Conservation (phyloP, 108 stramenopile species). For the Nitzschia inconspicua region DNA sequence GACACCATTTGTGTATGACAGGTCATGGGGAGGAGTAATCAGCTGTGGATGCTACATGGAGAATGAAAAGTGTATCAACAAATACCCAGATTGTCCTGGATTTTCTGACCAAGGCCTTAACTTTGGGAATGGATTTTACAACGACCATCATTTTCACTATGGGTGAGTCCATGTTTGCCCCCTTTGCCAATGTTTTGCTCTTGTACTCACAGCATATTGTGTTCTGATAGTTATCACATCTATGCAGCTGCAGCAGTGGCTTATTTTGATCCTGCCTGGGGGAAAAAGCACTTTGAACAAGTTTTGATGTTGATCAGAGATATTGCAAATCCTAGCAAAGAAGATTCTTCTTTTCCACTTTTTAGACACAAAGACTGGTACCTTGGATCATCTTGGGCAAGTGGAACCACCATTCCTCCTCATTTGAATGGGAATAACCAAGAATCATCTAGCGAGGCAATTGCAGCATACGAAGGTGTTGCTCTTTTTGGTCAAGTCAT, state of each 20-base stretch:
- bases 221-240: constrained; percentile 60
- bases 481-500: constrained; percentile 86
- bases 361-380: constrained; percentile 89
- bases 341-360: constrained; percentile 80
- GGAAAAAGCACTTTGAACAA: constrained; percentile 66
- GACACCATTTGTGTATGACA: constrained; percentile 85
- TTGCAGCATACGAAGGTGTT: constrained; percentile 90
- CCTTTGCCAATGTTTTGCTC: constrained; percentile 15
- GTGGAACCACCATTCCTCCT: constrained; percentile 73
- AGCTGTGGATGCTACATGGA: constrained; percentile 88
- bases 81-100: constrained; percentile 79
- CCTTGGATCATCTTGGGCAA: constrained; percentile 89
- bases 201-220: neutral
- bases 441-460: constrained; percentile 91
- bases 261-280: constrained; percentile 85
- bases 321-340: constrained; percentile 85
- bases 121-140: constrained; percentile 92
- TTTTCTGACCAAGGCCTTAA: constrained; percentile 81
- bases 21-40: constrained; percentile 87
- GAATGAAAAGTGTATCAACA: constrained; percentile 62
- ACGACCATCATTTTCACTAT: constrained; percentile 95
- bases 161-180: constrained; percentile 4
- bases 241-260: constrained; percentile 89
- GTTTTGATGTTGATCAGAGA: constrained; percentile 82
- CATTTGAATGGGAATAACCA: constrained; percentile 93